phyloP scores from a whole-genome alignment of 495 filamentous ascomycete genomes.

The Penicillium angulare region DNA sequence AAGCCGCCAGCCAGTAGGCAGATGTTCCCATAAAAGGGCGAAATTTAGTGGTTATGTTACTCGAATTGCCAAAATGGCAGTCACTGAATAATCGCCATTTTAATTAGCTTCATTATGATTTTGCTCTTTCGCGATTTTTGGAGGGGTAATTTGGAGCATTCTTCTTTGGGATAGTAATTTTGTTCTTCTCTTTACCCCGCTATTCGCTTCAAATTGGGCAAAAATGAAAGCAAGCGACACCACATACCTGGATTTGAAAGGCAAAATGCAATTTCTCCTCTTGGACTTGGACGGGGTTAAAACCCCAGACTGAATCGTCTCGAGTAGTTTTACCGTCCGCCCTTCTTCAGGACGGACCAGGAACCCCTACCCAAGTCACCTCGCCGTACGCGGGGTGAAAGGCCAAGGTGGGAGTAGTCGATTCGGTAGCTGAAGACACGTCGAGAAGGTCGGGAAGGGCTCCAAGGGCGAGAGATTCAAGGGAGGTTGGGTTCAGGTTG shows the following conservation, averaged over 20 bases:
- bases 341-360: slow-evolving; percentile 59
- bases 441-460: slow-evolving; percentile 8
- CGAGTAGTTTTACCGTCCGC: slow-evolving; percentile 53
- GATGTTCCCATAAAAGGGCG: slow-evolving; percentile 25
- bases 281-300: not conserved
- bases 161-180: slow-evolving; percentile 1
- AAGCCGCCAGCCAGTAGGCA: slow-evolving; percentile 3
- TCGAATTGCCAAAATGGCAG: slow-evolving; percentile 13
- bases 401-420: slow-evolving; percentile 16
- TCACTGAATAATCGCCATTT: slow-evolving; percentile 10
- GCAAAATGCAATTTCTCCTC: slow-evolving; percentile 7
- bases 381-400: slow-evolving; percentile 28
- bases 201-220: slow-evolving; percentile 3
- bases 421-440: slow-evolving; percentile 7
- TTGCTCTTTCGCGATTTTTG: slow-evolving; percentile 2
- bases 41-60: slow-evolving; percentile 19
- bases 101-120: slow-evolving; percentile 14
- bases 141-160: slow-evolving; percentile 27
- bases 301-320: slow-evolving; percentile 14
- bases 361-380: slow-evolving; percentile 54
- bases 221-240: not conserved
- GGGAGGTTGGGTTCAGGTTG: slow-evolving; percentile 15
- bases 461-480: slow-evolving; percentile 8
- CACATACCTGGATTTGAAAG: slow-evolving; percentile 18
- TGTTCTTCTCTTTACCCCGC: slow-evolving; percentile 20